A percentile compares a stretch with the other conserved stretches of the same genome.
These are phyloP conservation scores for Geosiphon pyriformis DNA, from an alignment of 192 early-diverging fungal genomes.

Conservation along the genomic window DNA sequence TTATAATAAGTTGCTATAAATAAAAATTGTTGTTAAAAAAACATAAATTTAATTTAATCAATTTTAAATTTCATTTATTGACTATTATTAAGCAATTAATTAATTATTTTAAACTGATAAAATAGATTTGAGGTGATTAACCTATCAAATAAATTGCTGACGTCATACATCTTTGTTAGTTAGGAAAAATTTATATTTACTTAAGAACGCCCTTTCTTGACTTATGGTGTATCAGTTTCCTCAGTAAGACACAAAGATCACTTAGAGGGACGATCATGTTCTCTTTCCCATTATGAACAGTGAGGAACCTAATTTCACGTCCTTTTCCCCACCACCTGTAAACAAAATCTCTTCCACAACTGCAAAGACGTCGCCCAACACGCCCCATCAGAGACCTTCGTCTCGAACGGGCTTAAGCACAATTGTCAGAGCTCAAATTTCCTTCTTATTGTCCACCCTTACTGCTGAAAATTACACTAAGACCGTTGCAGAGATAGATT, in stretches of 20 bases:
- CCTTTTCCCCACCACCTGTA: constrained; percentile 30
- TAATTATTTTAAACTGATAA: too few species aligned
- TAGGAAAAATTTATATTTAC: too few species aligned
- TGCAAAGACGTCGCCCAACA: constrained; percentile 40
- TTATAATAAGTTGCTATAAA: too few species aligned
- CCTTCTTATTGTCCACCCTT: constrained; percentile 45
- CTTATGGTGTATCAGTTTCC: not conserved
- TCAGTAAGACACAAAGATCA: not conserved
- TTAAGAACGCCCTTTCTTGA: not conserved
- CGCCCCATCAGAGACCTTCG: constrained; percentile 38
- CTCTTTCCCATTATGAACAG: constrained; percentile 50
- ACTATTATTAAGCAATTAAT: too few species aligned
- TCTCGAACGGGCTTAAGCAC: constrained; percentile 44
- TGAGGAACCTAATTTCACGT: constrained; percentile 44
- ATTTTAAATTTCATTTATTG: too few species aligned
- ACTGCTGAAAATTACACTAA: constrained; percentile 46
- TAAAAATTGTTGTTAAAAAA: too few species aligned
- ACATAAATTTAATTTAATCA: too few species aligned
- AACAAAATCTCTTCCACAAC: constrained; percentile 40
- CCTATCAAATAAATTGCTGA: too few species aligned
- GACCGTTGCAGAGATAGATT: constrained; percentile 44
- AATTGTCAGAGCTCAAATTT: constrained; percentile 55
- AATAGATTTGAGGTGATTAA: too few species aligned
- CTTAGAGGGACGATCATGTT: constrained; percentile 29
- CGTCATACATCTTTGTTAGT: too few species aligned